Evolutionary conservation across 2,329 filamentous ascomycete species (phyloP), one percentile per base, ranked within the genome.

Genomic region (Neofusicoccum kwambonambiense): DNA sequence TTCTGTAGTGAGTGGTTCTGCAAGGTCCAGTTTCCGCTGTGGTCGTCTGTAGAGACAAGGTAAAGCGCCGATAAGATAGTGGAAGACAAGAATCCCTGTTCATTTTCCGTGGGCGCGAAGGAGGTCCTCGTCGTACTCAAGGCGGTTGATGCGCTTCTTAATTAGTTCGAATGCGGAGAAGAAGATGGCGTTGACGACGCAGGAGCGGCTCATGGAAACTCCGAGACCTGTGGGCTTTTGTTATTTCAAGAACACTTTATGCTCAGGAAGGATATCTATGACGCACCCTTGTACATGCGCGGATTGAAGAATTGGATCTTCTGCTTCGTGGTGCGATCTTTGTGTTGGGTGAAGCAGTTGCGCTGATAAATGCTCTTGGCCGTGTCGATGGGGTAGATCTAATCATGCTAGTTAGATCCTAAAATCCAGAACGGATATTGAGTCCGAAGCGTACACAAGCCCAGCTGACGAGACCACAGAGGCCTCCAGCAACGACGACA

Each of bases 301-400:
- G 83, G 83, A 72, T 90, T 87, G 78, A 92, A 90, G 77, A 92
- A 93, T 66, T 90, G 84, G 66, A 95, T 92, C 76, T 89, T 90
- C 9, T 91, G 90, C 22, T 80, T 74, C 17, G 70, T 70, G 9
- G 78, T 73, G 50, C 86, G 83, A 67, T 87, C 84, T 70, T 84
- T 86, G 35, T 87, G 85, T 69, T 88, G 87, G 66, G 90, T 86
- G 31, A 95, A 84, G 49, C 91, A 89, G 69, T 93, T 92, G 52
- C 91, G 87, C 74, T 96, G 92, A 74, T 94, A 96, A 65, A 92
- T 90, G 71, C 89, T 92, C 79, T 95, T 95, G 58, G 90, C 90
- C 6, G 90, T 92, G 75, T 95, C 91, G 68, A 94, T 90, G 3
- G 82, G 81, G 67, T 84, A 84, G 60, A 84, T 83, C 81, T 60